A percentile compares a stretch with the other conserved stretches of the same genome.
Evolutionary conservation across 2,329 filamentous ascomycete species (phyloP).

Genomic region (Calonectria fujianensis): DNA sequence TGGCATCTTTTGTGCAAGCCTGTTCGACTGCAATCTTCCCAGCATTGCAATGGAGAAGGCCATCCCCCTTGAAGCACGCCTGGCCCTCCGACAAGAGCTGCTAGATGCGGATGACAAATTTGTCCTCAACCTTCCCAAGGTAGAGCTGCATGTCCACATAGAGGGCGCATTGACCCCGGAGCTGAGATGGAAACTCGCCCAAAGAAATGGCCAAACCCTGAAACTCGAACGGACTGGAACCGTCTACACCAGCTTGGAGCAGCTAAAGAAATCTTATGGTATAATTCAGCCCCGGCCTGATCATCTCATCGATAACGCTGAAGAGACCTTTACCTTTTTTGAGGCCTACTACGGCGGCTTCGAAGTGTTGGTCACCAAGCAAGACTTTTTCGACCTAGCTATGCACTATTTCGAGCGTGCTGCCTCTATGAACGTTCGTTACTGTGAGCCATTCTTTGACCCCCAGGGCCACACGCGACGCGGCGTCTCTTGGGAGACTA

Average conservation of each 20-base stretch:
- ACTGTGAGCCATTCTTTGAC: constrained; percentile 87
- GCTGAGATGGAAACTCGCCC: constrained; percentile 80
- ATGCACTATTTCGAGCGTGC: constrained; percentile 82
- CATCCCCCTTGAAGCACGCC: not conserved
- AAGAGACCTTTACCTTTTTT: constrained; percentile 69
- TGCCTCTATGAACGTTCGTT: constrained; percentile 77
- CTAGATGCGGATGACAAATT: constrained; percentile 38
- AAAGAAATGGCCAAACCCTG: constrained; percentile 74
- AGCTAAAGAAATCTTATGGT: constrained; percentile 40
- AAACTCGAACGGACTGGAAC: constrained; percentile 40
- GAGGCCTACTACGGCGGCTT: constrained; percentile 87
- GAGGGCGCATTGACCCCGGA: constrained; percentile 82
- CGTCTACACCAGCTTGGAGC: constrained; percentile 31
- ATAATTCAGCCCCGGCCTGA: constrained; percentile 56
- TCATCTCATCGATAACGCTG: constrained; percentile 41
- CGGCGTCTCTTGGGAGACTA: constrained; percentile 75
- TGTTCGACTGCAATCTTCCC: not conserved
- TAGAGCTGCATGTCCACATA: constrained; percentile 72
- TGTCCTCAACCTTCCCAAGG: constrained; percentile 39
- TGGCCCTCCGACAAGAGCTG: constrained; percentile 29
- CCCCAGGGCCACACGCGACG: constrained; percentile 82
- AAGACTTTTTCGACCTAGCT: constrained; percentile 82
- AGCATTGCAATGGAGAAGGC: not conserved
- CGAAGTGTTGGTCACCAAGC: constrained; percentile 78
- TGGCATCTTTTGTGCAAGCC: not conserved